These are phyloP conservation scores for Citrus sp. DNA, from an alignment of 345 rosid species.

Conservation along the genomic window DNA sequence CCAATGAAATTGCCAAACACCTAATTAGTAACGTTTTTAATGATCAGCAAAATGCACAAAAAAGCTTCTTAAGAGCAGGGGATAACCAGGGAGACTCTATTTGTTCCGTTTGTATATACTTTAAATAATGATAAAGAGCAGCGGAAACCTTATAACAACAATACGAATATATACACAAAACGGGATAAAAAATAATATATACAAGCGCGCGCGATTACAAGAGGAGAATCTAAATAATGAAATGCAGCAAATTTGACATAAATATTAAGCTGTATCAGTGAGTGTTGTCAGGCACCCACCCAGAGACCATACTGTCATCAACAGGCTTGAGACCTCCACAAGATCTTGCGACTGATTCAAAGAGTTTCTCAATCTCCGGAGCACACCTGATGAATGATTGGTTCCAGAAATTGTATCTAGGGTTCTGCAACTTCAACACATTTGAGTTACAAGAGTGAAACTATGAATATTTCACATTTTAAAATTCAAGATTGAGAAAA, in stretches of 20 bases:
- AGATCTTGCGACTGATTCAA: constrained; percentile 79
- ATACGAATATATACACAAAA: too few species aligned
- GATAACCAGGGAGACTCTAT: too few species aligned
- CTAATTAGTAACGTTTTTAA: too few species aligned
- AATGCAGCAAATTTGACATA: not conserved
- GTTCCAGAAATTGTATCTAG: constrained; percentile 82
- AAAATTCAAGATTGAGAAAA: not conserved
- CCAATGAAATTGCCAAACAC: too few species aligned
- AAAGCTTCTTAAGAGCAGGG: too few species aligned
- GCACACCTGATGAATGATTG: constrained; percentile 77
- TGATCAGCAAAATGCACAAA: too few species aligned
- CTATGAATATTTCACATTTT: not conserved
- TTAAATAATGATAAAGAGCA: too few species aligned
- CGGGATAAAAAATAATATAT: too few species aligned
- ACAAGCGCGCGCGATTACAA: too few species aligned
- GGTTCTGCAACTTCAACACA: constrained; percentile 45
- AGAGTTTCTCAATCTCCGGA: constrained; percentile 87
- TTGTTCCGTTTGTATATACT: too few species aligned
- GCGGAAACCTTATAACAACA: too few species aligned
- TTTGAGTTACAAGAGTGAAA: not conserved
- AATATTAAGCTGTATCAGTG: constrained; percentile 25
- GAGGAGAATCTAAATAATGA: not conserved
- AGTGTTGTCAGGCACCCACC: constrained; percentile 61
- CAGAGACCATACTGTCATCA: constrained; percentile 71
- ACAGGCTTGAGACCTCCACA: constrained; percentile 77